Percentiles rank a stretch among this genome's conserved stretches.
Conservation (phyloP, 176 grass and related monocot genomes). For the Carex pumila region DNA sequence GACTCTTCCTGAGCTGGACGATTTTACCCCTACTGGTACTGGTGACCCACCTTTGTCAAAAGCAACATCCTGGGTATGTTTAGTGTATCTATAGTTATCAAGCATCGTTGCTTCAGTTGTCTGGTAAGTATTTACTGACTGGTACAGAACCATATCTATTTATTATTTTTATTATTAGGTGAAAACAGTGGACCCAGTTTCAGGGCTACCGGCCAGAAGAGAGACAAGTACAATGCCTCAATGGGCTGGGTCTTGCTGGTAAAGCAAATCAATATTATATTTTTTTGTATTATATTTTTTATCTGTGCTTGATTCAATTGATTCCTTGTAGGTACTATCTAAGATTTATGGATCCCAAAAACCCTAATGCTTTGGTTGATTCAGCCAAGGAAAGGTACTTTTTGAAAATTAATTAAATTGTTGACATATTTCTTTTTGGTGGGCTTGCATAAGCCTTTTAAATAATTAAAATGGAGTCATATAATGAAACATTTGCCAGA, state of each 20-base stretch:
- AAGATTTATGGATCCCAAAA: constrained; percentile 98
- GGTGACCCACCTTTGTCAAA: constrained; percentile 88
- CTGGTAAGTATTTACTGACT: not conserved
- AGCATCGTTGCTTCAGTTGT: not conserved
- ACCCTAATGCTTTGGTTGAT: constrained; percentile 70
- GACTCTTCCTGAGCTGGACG: constrained; percentile 89
- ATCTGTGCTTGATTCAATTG: constrained; percentile 3
- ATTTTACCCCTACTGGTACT: constrained; percentile 93
- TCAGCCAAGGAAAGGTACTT: constrained; percentile 82
- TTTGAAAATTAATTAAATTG: constrained; percentile 7
- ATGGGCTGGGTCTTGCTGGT: constrained; percentile 99
- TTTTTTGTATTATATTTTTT: not conserved
- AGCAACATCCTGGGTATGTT: constrained; percentile 81
- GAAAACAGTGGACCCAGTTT: constrained; percentile 47
- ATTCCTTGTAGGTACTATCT: constrained; percentile 74
- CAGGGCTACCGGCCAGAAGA: constrained; percentile 63
- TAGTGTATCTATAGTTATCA: not conserved
- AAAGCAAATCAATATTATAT: constrained; percentile 24
- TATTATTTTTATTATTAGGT: constrained; percentile 50
- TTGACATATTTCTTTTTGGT: constrained; percentile 4
- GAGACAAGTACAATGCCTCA: constrained; percentile 99
- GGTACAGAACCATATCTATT: not conserved
- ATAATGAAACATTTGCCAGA: constrained; percentile 28
- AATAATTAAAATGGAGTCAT: not conserved
- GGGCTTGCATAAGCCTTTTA: too few relatives aligned